These are phyloP conservation scores for Avena eriantha DNA, from an alignment of 176 grass and related monocot species.

Conservation along the genomic window DNA sequence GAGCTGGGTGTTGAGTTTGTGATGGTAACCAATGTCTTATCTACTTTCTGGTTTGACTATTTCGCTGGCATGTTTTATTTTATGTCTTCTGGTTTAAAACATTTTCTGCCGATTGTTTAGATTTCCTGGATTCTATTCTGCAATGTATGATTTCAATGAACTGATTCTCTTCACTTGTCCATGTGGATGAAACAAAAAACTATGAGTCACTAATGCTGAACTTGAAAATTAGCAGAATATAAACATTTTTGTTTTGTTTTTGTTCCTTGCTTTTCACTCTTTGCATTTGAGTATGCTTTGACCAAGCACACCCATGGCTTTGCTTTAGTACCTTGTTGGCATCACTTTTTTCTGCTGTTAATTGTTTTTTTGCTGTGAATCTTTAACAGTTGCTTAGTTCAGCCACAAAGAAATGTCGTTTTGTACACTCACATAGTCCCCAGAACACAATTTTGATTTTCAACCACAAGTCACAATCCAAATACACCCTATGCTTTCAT, in stretches of 20 bases:
- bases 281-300: slow-evolving; percentile 17
- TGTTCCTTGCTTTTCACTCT: not conserved
- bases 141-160: slow-evolving; percentile 29
- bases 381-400: not conserved
- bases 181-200: slow-evolving; percentile 11
- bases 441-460: not conserved
- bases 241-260: not conserved
- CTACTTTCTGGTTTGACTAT: slow-evolving; percentile 12
- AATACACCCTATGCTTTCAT: not conserved
- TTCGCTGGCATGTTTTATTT: slow-evolving; percentile 22
- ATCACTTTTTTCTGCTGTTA: not conserved
- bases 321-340: slow-evolving; percentile 17
- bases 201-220: not conserved
- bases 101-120: slow-evolving; percentile 17
- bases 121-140: slow-evolving; percentile 23
- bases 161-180: slow-evolving; percentile 4
- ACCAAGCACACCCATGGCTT: not conserved
- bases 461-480: not conserved
- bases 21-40: slow-evolving; percentile 66
- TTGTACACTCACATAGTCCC: slow-evolving; percentile 2
- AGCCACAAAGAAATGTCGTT: slow-evolving; percentile 5
- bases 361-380: not conserved
- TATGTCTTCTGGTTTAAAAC: slow-evolving; percentile 28
- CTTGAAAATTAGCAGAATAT: slow-evolving; percentile 1
- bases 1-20: slow-evolving; percentile 86